Evolutionary conservation across 2,329 filamentous ascomycete species (phyloP).

Genomic region (Fusarium newnesense): DNA sequence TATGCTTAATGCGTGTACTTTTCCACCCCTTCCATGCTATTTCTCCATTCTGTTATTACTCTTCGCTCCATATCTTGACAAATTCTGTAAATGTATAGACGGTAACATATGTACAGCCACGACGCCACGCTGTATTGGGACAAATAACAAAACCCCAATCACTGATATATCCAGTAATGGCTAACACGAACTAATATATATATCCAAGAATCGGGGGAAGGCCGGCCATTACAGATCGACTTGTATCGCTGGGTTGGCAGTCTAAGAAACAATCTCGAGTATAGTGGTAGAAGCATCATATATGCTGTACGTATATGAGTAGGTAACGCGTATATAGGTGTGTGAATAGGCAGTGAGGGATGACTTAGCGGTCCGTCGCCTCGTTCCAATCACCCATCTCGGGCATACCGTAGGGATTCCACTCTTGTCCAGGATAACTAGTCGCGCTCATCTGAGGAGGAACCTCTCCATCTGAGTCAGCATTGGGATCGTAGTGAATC

Average conservation of each 20-base stretch:
- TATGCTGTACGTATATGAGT: neutral
- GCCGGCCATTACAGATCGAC: neutral
- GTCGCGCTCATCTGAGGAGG: slow-evolving; percentile 72
- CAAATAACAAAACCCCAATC: neutral
- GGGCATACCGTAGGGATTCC: slow-evolving; percentile 65
- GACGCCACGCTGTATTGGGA: slow-evolving; percentile 29
- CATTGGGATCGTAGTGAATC: slow-evolving; percentile 56
- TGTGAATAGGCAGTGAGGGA: neutral
- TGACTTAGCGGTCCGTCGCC: neutral
- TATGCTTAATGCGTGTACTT: slow-evolving; percentile 12
- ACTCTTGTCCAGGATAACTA: slow-evolving; percentile 77
- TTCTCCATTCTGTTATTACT: slow-evolving; percentile 15
- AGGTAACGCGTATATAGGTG: neutral
- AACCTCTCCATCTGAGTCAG: slow-evolving; percentile 45
- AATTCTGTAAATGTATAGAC: slow-evolving; percentile 7
- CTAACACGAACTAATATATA: neutral
- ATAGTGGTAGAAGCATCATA: neutral
- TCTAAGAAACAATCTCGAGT: neutral
- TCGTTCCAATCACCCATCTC: slow-evolving; percentile 46
- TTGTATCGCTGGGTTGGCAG: neutral
- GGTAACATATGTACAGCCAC: slow-evolving; percentile 12
- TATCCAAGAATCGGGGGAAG: neutral
- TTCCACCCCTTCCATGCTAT: slow-evolving; percentile 7
- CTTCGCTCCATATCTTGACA: slow-evolving; percentile 7
- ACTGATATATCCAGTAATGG: neutral